Evolutionary conservation across 2,329 filamentous ascomycete species (phyloP).

Genomic region (Botryotinia convoluta): DNA sequence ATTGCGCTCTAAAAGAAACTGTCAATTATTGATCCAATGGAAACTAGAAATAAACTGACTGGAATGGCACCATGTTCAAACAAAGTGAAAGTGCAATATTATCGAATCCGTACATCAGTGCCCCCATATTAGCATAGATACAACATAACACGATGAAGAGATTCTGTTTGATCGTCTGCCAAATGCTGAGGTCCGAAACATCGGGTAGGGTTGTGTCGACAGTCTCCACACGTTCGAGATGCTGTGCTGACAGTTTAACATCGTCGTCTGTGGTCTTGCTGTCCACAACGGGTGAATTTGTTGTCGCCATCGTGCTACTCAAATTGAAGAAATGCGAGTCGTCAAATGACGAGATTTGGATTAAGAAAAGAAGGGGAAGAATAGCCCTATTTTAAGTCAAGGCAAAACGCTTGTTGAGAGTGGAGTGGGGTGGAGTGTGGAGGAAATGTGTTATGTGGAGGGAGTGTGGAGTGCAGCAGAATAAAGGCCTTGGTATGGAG

Average conservation of each 20-base stretch:
- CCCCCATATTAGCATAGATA: slow-evolving; percentile 11
- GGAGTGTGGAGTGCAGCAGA: not conserved
- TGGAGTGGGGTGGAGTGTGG: not conserved
- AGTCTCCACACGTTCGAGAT: not conserved
- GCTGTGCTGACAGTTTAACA: not conserved
- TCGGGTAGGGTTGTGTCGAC: not conserved
- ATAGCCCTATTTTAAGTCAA: not conserved
- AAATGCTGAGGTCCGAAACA: not conserved
- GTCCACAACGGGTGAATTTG: not conserved
- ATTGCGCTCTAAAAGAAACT: not conserved
- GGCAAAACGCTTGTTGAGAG: not conserved
- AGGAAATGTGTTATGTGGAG: not conserved
- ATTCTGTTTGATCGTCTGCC: not conserved
- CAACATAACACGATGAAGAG: not conserved
- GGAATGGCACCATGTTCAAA: slow-evolving; percentile 6
- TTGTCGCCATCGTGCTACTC: not conserved
- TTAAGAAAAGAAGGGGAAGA: not conserved
- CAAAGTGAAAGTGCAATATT: slow-evolving; percentile 5
- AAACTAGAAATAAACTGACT: not conserved
- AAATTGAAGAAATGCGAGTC: not conserved
- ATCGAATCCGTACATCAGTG: slow-evolving; percentile 5
- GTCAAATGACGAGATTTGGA: not conserved
- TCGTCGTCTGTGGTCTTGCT: not conserved
- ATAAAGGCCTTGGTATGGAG: not conserved
- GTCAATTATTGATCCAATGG: not conserved